Evolutionary conservation across 257 asterid genomes (phyloP).

Genomic region (Plantago elongata): DNA sequence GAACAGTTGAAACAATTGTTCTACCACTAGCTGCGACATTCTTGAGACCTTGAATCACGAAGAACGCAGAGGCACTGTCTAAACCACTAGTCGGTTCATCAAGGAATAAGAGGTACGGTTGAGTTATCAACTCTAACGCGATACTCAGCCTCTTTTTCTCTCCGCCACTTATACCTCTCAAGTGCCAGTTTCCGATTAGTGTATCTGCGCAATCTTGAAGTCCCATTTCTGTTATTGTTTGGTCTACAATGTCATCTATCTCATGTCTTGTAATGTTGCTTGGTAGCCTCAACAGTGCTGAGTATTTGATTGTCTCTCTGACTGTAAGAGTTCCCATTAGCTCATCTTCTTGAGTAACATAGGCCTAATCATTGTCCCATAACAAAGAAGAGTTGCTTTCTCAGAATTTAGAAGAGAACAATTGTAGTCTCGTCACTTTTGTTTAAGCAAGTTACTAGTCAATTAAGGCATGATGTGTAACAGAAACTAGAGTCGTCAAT

Average conservation of each 20-base stretch:
- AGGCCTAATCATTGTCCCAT: conserved; percentile 45
- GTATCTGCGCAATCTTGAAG: conserved; percentile 69
- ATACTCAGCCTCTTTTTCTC: conserved; percentile 90
- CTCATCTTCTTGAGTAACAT: conserved; percentile 80
- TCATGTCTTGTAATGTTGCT: conserved; percentile 36
- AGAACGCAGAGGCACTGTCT: conserved; percentile 81
- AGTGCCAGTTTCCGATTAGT: conserved; percentile 84
- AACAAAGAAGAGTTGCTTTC: conserved; percentile 5
- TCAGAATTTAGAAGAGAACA: neutral
- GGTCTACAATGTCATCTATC: conserved; percentile 33
- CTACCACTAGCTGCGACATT: conserved; percentile 53
- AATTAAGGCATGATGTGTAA: neutral
- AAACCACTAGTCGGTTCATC: conserved; percentile 93
- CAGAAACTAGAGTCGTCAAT: no score
- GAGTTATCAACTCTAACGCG: conserved; percentile 77
- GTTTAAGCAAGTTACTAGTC: neutral
- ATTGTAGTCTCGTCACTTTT: neutral
- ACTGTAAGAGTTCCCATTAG: conserved; percentile 82
- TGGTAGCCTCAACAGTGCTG: conserved; percentile 65
- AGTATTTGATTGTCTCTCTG: conserved; percentile 69
- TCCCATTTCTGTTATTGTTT: conserved; percentile 63
- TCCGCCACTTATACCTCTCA: conserved; percentile 89
- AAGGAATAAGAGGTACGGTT: conserved; percentile 59
- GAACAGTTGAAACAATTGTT: conserved; percentile 75
- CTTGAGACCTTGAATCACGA: conserved; percentile 60